Base-by-base conservation (phyloP, 2,329 filamentous ascomycete species). In the Dactylellina leptospora region DNA sequence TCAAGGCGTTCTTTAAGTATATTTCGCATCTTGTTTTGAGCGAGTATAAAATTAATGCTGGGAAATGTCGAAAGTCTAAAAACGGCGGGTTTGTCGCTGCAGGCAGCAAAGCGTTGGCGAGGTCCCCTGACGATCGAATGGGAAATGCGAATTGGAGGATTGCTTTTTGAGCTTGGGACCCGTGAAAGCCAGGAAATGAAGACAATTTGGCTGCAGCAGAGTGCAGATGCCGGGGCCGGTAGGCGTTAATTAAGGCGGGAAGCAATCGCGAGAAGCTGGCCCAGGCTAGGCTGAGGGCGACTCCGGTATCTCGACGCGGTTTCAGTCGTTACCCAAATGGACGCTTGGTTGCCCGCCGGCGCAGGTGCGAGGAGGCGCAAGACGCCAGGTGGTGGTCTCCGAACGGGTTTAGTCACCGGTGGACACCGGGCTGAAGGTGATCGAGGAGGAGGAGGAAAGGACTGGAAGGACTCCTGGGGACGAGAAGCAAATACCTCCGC, bases 1-100 rank as follows among this genome's bases (percentile, higher is more conserved):
- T 72, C 59, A 45, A 72, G 61, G 68, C 59, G 68, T 51, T 64
- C 68, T 64, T 72, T 72, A 72, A 72, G 68, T 40, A 62, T 55
- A 60, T 64, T 72, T 60, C 59, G 68, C 68, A 72, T 72, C n/a
- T n/a, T 27, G 68, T 72, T 72, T 68, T 64, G 59, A 64, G 68
- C 11, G 28, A 60, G 45, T 72, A 59, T 68, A 36, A 23, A 53
- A 42, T 44, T 38, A 53, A 47, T 22, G 28, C 50, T 51, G 54
- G 38, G 36, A 11, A 40, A 38, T 18, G 51, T 36, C 42, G 33
- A 66, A 66, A n/a, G 16, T 66, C 40, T 28, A 51, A 58, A 66
- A 64, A 55, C 36, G 36, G 36, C 18, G 13, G n/a, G 40, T 22
- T 16, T 10, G 27, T 13, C 30, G 13, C 27, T 33, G 47, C 45